A percentile compares a stretch with the other conserved stretches of the same genome.
Conservation (phyloP, 768 basidiomycete species). For the Boletus huronensis region DNA sequence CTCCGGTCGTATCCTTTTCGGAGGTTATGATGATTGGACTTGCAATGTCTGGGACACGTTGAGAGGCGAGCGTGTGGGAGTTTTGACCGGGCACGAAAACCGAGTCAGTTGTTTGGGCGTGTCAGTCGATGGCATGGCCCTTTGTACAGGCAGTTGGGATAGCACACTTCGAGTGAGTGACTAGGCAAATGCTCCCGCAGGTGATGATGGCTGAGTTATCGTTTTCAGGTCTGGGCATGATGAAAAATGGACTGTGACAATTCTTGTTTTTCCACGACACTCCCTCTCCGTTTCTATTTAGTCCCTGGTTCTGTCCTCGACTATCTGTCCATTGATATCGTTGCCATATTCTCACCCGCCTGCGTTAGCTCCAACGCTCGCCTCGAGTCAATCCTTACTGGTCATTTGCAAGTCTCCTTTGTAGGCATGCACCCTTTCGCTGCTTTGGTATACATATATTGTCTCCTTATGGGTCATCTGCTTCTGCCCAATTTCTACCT, state of each 20-base stretch:
- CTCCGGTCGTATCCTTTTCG: constrained; percentile 95
- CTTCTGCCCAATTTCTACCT: constrained; percentile 33
- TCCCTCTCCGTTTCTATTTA: constrained; percentile 25
- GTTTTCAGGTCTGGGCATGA: constrained; percentile 80
- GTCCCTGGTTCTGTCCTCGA: constrained; percentile 16
- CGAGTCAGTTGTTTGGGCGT: constrained; percentile 96
- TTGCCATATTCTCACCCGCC: constrained; percentile 53
- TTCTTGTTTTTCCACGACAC: constrained; percentile 25
- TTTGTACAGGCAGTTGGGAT: constrained; percentile 99
- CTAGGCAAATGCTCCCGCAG: not conserved
- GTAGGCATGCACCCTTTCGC: constrained; percentile 30
- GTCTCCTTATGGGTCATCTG: constrained; percentile 32
- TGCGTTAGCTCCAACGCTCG: constrained; percentile 43
- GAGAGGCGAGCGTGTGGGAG: constrained; percentile 97
- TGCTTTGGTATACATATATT: constrained; percentile 37
- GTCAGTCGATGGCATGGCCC: constrained; percentile 93
- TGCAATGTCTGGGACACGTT: constrained; percentile 99
- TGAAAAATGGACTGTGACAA: constrained; percentile 24
- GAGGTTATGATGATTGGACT: constrained; percentile 99
- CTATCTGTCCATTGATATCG: constrained; percentile 47
- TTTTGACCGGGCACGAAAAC: constrained; percentile 97
- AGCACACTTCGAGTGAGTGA: constrained; percentile 84
- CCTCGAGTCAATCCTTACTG: constrained; percentile 64
- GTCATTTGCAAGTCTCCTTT: constrained; percentile 36
- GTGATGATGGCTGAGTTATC: constrained; percentile 10